These are phyloP conservation scores for Geotrichum reessii DNA, from an alignment of 1,139 yeast genomes.

Conservation along the genomic window DNA sequence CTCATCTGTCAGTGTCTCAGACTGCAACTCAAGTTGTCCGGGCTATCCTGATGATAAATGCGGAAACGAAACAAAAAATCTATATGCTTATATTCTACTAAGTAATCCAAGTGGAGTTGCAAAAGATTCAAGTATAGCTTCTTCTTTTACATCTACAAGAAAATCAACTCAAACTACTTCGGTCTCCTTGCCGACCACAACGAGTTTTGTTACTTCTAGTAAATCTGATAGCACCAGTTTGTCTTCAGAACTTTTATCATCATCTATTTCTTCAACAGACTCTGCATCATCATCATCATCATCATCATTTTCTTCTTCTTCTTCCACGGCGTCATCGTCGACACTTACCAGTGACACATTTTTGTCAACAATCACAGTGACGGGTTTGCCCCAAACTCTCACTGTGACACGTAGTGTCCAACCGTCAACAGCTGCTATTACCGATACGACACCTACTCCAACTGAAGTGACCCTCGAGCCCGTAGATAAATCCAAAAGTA, in stretches of 20 bases:
- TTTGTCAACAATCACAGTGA: constrained; percentile 19
- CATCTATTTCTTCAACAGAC: too few relatives aligned
- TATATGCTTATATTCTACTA: constrained; percentile 43
- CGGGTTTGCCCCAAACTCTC: constrained; percentile 18
- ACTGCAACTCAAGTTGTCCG: constrained; percentile 51
- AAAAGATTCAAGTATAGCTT: neutral
- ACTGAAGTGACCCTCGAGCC: constrained; percentile 7
- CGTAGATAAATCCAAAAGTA: constrained; percentile 5
- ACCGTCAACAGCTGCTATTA: constrained; percentile 38
- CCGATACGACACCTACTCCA: constrained; percentile 30
- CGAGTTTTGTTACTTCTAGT: constrained; percentile 19
- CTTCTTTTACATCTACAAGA: constrained; percentile 10
- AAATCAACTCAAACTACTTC: constrained; percentile 25
- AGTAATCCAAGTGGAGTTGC: constrained; percentile 35
- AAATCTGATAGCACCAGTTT: neutral
- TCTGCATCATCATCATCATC: neutral
- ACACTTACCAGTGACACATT: constrained; percentile 24
- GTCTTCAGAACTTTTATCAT: too few relatives aligned
- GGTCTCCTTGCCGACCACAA: constrained; percentile 30
- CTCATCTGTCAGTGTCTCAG: constrained; percentile 26
- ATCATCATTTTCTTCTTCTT: neutral
- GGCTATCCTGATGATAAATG: constrained; percentile 46
- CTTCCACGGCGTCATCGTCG: constrained; percentile 23
- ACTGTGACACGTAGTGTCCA: constrained; percentile 5
- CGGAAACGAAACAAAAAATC: constrained; percentile 38